Percentiles rank a stretch among this genome's conserved stretches.
Evolutionary conservation across 139 green algal genomes (phyloP).

Genomic region (Tetradesmus lagerheimii): DNA sequence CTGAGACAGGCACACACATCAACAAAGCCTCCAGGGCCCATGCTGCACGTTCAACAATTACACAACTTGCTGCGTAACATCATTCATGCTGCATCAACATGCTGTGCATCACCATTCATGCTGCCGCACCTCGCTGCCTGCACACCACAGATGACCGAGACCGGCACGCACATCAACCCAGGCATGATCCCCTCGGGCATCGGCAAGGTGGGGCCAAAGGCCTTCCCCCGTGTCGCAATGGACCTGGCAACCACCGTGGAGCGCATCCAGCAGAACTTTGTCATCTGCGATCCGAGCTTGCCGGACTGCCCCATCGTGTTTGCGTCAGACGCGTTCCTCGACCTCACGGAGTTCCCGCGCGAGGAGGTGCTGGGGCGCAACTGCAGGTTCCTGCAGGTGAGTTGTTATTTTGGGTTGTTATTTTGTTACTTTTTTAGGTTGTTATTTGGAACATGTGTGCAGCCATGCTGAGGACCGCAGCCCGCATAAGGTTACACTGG

Average conservation of each 20-base stretch:
- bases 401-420: not conserved
- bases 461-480: no score
- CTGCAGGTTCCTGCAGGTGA: constrained; percentile 79
- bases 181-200: constrained; percentile 41
- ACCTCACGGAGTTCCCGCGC: constrained; percentile 93
- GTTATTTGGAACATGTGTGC: no score
- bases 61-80: no score
- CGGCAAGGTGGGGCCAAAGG: constrained; percentile 64
- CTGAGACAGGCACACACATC: no score
- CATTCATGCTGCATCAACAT: no score
- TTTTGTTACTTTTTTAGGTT: not conserved
- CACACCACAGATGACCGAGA: constrained; percentile 26
- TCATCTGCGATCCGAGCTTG: constrained; percentile 96
- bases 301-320: constrained; percentile 99
- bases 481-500: no score
- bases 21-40: no score
- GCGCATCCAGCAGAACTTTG: constrained; percentile 98
- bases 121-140: not conserved
- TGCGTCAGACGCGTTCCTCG: constrained; percentile 92
- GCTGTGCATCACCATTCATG: not conserved
- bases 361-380: constrained; percentile 97
- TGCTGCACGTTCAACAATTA: no score
- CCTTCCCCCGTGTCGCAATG: constrained; percentile 89
- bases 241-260: constrained; percentile 98
- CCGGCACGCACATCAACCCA: constrained; percentile 16